Evolutionary conservation across 495 filamentous ascomycete genomes (phyloP).

Genomic region (Niebla homalea): DNA sequence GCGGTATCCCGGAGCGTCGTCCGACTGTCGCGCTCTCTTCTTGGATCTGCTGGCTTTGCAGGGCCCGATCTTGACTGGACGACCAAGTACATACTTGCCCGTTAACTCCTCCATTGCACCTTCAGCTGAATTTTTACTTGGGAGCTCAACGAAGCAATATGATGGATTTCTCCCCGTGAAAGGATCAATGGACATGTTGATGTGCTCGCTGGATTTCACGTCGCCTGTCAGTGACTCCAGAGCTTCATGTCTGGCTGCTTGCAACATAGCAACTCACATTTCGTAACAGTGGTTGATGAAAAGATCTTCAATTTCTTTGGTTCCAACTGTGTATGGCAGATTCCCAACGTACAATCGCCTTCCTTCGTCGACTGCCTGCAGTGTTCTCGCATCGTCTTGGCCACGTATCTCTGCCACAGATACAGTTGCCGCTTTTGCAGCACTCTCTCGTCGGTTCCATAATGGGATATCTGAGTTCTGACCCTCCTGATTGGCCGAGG

Average conservation of each 20-base stretch:
- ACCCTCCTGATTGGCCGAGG: not conserved
- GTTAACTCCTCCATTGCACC: constrained; percentile 40
- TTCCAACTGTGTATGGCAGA: constrained; percentile 49
- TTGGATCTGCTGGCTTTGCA: constrained; percentile 33
- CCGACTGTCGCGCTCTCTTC: not conserved
- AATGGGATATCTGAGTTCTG: not conserved
- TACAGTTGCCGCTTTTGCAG: not conserved
- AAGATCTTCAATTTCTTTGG: constrained; percentile 45
- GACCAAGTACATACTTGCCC: constrained; percentile 37
- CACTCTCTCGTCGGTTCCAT: not conserved
- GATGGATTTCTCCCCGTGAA: constrained; percentile 55
- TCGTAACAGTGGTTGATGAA: constrained; percentile 35
- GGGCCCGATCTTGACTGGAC: constrained; percentile 47
- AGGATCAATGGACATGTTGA: constrained; percentile 55
- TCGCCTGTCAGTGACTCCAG: not conserved
- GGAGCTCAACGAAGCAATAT: constrained; percentile 58
- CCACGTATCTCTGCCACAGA: constrained; percentile 3
- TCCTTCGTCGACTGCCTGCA: constrained; percentile 34
- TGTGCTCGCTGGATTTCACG: constrained; percentile 33
- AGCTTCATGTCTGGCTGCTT: too few species aligned
- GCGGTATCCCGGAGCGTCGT: not conserved
- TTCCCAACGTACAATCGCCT: constrained; percentile 54
- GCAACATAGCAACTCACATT: constrained; percentile 29
- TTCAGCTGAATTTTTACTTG: constrained; percentile 41
- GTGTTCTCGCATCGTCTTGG: constrained; percentile 9